These are phyloP conservation scores for Populus alba DNA, from an alignment of 345 rosid species.

Conservation along the genomic window DNA sequence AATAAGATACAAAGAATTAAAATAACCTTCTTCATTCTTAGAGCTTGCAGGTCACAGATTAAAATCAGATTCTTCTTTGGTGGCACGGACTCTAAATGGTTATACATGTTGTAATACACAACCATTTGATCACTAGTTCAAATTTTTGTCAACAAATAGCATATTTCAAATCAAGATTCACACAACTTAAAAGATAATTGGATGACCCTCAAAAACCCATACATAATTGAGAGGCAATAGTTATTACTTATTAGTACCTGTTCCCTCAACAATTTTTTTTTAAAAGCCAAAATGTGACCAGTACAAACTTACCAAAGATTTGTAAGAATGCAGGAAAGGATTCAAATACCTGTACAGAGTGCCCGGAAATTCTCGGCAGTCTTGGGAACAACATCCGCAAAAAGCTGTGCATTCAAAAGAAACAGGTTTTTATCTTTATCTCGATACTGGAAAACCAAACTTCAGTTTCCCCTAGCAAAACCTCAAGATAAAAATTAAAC, in stretches of 20 bases:
- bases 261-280: neutral
- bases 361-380: constrained; percentile 95
- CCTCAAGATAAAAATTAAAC: neutral
- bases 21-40: neutral
- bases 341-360: constrained; percentile 78
- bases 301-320: neutral
- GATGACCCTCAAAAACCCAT: neutral
- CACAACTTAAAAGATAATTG: neutral
- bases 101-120: neutral
- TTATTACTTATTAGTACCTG: neutral
- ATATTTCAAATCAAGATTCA: neutral
- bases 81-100: neutral
- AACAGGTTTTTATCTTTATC: neutral
- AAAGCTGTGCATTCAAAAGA: constrained; percentile 56
- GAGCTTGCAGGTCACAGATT: neutral
- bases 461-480: neutral
- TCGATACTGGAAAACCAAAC: neutral
- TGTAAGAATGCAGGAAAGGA: neutral
- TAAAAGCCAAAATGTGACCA: neutral
- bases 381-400: constrained; percentile 82
- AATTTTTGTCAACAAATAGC: neutral
- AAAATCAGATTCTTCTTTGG: neutral
- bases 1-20: neutral
- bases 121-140: neutral
- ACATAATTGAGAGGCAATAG: neutral